Conservation (phyloP, 2,329 filamentous ascomycete species). For the Botryosphaeria dothidea region DNA sequence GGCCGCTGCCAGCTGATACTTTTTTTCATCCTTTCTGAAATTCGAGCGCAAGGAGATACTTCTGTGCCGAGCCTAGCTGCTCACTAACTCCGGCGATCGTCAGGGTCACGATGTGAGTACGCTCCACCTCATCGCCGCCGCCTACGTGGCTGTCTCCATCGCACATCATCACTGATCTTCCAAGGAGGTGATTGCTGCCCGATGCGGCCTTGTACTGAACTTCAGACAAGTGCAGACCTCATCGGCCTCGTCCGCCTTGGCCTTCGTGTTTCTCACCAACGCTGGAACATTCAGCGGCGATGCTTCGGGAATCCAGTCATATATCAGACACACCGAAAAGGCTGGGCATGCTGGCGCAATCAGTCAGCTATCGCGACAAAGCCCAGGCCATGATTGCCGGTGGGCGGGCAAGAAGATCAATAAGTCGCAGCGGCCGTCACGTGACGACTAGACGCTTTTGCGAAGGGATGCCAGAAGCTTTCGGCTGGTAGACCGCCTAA, state of each 20-base stretch:
- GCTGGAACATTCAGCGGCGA: background rate
- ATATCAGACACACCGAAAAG: background rate
- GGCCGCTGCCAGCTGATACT: background rate
- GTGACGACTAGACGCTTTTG: no score
- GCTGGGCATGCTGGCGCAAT: background rate
- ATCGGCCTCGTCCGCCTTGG: background rate
- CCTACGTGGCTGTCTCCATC: background rate
- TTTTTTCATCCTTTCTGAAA: background rate
- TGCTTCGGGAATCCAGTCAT: background rate
- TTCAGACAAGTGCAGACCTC: no score
- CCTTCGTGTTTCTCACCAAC: background rate
- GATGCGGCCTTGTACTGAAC: background rate
- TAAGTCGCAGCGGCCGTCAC: no score
- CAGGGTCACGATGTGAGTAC: background rate
- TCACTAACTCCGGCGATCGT: conserved; percentile 9
- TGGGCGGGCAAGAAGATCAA: background rate
- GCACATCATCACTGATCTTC: background rate
- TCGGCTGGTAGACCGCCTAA: no score
- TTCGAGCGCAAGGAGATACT: background rate
- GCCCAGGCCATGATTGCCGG: background rate
- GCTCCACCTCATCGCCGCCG: background rate
- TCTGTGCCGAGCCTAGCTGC: conserved; percentile 10
- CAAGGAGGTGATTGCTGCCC: background rate
- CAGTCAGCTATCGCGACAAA: background rate
- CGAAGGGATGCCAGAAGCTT: no score